Evolutionary conservation across 176 grass and related monocot genomes (phyloP).

Genomic region (Phyllostachys edulis): DNA sequence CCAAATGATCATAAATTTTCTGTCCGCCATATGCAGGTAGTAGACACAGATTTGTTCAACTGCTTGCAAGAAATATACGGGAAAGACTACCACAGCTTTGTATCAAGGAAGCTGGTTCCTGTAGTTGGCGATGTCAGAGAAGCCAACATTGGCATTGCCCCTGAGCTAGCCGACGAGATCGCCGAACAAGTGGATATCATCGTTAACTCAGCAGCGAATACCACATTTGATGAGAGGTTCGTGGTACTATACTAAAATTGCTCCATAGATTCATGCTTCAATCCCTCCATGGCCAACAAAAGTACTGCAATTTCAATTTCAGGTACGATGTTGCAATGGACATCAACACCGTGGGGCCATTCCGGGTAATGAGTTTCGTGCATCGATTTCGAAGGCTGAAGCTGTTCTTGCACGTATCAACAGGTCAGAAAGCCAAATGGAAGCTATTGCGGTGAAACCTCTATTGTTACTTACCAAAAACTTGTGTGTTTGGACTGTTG

Average conservation of each 20-base stretch:
- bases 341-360: slow-evolving; percentile 89
- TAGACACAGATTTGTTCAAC: slow-evolving; percentile 76
- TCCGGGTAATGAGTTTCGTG: slow-evolving; percentile 89
- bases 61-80: slow-evolving; percentile 68
- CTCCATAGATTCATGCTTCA: background rate
- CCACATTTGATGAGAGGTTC: slow-evolving; percentile 96
- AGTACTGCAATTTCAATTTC: background rate
- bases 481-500: background rate
- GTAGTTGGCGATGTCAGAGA: slow-evolving; percentile 80
- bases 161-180: slow-evolving; percentile 62
- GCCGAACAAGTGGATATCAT: slow-evolving; percentile 65
- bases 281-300: background rate
- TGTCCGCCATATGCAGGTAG: slow-evolving; percentile 42
- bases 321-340: slow-evolving; percentile 91
- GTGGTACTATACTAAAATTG: background rate
- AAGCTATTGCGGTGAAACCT: background rate
- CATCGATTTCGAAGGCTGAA: slow-evolving; percentile 68
- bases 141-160: slow-evolving; percentile 67
- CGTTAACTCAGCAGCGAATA: slow-evolving; percentile 84
- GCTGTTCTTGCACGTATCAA: slow-evolving; percentile 91
- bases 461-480: background rate
- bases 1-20: background rate
- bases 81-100: slow-evolving; percentile 60
- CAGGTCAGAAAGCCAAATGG: slow-evolving; percentile 50
- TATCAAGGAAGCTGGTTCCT: slow-evolving; percentile 65